phyloP scores from a whole-genome alignment of 768 basidiomycete species.

The Jaapia argillacea region DNA sequence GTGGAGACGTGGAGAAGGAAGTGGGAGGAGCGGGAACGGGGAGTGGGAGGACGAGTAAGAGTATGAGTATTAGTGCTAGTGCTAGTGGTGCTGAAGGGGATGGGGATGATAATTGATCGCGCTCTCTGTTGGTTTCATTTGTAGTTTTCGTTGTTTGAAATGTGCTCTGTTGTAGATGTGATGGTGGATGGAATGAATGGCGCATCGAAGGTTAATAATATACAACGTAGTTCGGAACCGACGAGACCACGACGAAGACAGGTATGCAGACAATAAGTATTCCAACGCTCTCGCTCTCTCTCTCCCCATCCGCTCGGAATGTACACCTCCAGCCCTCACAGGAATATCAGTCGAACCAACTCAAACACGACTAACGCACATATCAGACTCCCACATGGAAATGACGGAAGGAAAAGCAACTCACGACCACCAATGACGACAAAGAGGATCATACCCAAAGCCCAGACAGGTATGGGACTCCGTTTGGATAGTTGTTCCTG shows the following conservation, averaged over 20 bases:
- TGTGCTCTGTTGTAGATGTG: not conserved
- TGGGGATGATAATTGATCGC: constrained; percentile 16
- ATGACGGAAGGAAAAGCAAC: constrained; percentile 16
- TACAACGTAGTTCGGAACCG: no score
- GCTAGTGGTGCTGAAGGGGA: constrained; percentile 42
- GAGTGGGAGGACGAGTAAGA: constrained; percentile 28
- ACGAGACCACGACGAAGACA: no score
- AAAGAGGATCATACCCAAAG: constrained; percentile 63
- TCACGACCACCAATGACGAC: constrained; percentile 74
- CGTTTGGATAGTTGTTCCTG: constrained; percentile 62
- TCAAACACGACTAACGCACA: constrained; percentile 59
- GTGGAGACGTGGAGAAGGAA: not conserved
- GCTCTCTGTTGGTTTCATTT: not conserved
- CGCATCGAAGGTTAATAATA: no score
- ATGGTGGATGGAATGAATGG: no score
- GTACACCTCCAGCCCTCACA: constrained; percentile 27
- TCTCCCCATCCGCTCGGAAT: no score
- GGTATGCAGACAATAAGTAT: not conserved
- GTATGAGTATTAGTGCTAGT: constrained; percentile 49
- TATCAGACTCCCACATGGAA: not conserved
- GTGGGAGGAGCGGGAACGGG: constrained; percentile 6
- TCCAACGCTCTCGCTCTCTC: no score
- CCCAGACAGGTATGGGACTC: constrained; percentile 70
- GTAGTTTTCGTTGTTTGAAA: not conserved
- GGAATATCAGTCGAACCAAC: constrained; percentile 53